A percentile compares a stretch with the other conserved stretches of the same genome.
phyloP scores from a whole-genome alignment of 1,284 basidiomycete genomes.

The Vanrija sp. region DNA sequence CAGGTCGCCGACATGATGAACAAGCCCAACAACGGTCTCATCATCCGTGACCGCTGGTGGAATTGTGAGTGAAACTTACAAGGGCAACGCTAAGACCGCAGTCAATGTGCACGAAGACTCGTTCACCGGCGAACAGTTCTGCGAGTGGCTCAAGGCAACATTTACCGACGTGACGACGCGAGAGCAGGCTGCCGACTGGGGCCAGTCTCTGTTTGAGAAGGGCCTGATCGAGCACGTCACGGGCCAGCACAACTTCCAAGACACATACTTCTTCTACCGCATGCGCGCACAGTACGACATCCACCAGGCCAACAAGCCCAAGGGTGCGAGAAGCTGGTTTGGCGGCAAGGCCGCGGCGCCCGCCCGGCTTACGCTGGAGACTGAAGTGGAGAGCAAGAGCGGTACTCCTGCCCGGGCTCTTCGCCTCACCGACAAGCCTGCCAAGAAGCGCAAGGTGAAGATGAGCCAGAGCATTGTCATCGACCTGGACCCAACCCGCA shows the following conservation, averaged over 20 bases:
- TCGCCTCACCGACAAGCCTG: constrained; percentile 16
- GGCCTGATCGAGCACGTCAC: constrained; percentile 77
- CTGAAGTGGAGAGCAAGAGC: constrained; percentile 17
- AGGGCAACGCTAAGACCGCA: not conserved
- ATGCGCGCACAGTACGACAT: constrained; percentile 65
- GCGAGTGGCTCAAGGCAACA: constrained; percentile 79
- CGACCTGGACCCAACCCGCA: constrained; percentile 74
- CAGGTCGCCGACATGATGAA: constrained; percentile 43
- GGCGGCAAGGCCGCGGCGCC: constrained; percentile 14
- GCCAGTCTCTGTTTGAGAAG: constrained; percentile 65
- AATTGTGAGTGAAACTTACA: constrained; percentile 25
- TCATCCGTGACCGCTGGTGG: constrained; percentile 46
- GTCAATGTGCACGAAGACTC: constrained; percentile 54
- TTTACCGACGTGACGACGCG: constrained; percentile 77
- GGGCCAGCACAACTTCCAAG: constrained; percentile 71
- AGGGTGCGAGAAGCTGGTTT: constrained; percentile 33
- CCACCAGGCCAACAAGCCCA: constrained; percentile 20
- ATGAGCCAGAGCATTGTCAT: constrained; percentile 82
- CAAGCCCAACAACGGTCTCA: constrained; percentile 41
- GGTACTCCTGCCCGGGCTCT: not conserved
- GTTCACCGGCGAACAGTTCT: constrained; percentile 80
- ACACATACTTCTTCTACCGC: constrained; percentile 77
- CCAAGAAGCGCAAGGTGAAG: constrained; percentile 62
- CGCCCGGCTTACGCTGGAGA: not conserved
- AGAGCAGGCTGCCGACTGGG: constrained; percentile 74